Base-by-base conservation (phyloP, 164 flowering plant genomes). In the Nelumbo lutea region DNA sequence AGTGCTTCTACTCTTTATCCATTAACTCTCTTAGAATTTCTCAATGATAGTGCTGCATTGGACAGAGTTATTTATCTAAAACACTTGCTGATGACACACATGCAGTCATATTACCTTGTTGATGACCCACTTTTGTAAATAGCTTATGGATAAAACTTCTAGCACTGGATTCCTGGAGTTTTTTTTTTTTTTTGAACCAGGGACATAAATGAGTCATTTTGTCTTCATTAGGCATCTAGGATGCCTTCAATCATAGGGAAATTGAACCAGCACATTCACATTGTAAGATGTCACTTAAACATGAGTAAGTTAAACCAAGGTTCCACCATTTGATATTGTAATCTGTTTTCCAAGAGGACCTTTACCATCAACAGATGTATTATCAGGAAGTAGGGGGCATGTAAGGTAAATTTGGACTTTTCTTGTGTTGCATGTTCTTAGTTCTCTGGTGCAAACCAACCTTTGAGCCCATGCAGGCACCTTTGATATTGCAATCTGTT, bases 31-130 rank as follows among this genome's bases (percentile, higher is more conserved):
- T 6, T 42, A 56, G 67, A 53, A 56, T 53, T 11, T 4, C 41
- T 59, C 55, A 58, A 11, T 7, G 14, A 13, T 15, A 52, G 14
- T 57, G 55, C 53, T 67, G 39, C 52, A 42, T 67, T 67, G 61
- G 48, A 13, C 55, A 11, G 0, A 2, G n/a, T 11, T 4, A 52
- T 13, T 27, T 15, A 10, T 52, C 57, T 9, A 9, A 52, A 13
- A 52, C 1, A 50, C 10, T 50, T 9, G 53, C 11, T 50, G 53
- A 50, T 50, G 3, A 13, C 27, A 50, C 10, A 6, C 11, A 50
- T 50, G 7, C 53, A 6, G 53, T 50, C 8, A 50, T 50, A 13
- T 50, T 13, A 50, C 53, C 27, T 27, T 27, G 27, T 27, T 27
- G 27, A 27, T 1, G 53, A 50, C 2, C 11, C 3, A 50, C 53